phyloP scores from a whole-genome alignment of 495 filamentous ascomycete genomes.

The Glonium stellatum region DNA sequence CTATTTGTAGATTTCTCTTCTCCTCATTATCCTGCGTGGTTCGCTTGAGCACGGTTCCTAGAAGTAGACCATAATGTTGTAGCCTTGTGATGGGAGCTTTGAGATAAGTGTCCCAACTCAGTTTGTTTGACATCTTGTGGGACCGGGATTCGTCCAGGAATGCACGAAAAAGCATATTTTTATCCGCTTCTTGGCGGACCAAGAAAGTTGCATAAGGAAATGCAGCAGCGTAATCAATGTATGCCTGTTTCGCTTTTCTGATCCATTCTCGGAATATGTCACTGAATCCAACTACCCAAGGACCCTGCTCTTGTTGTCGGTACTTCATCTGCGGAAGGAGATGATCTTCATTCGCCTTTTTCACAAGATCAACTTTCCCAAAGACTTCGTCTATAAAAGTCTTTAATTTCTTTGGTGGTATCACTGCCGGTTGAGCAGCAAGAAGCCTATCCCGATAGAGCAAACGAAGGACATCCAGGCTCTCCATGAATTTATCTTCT shows the following conservation, averaged over 20 bases:
- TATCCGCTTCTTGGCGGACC: constrained; percentile 74
- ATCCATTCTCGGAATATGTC: constrained; percentile 99
- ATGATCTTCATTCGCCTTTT: constrained; percentile 87
- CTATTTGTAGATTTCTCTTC: constrained; percentile 73
- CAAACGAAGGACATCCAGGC: constrained; percentile 72
- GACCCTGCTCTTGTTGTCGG: constrained; percentile 92
- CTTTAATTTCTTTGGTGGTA: constrained; percentile 61
- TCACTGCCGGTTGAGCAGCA: constrained; percentile 69
- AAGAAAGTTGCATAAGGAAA: constrained; percentile 79
- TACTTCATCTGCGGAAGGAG: constrained; percentile 96
- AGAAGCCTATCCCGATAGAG: constrained; percentile 81
- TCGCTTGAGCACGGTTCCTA: constrained; percentile 76
- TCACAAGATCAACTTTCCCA: constrained; percentile 80
- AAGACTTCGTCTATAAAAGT: constrained; percentile 83
- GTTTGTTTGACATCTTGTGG: constrained; percentile 72
- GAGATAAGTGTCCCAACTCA: constrained; percentile 91
- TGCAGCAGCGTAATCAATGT: constrained; percentile 84
- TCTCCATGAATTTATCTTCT: constrained; percentile 83
- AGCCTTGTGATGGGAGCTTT: constrained; percentile 90
- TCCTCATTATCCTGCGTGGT: constrained; percentile 82
- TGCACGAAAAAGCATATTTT: constrained; percentile 77
- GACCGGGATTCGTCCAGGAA: constrained; percentile 75
- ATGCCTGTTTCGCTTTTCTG: constrained; percentile 78
- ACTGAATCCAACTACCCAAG: constrained; percentile 88
- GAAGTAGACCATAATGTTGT: constrained; percentile 80